Evolutionary conservation across 176 grass and related monocot species (phyloP).

Genomic region (Triticum timopheevii): DNA sequence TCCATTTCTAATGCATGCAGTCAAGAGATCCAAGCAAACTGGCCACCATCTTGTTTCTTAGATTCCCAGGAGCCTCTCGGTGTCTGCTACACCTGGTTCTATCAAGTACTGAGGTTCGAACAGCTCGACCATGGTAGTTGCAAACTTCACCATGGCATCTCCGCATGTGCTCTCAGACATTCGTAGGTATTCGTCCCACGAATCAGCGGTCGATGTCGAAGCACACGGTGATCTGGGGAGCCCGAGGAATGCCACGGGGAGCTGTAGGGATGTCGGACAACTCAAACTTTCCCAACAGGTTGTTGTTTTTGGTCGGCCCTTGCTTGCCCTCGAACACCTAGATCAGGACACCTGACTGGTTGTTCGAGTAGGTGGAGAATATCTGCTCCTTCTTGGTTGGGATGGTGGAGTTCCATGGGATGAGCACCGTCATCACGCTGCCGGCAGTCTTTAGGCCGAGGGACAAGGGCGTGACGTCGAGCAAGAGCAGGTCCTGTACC

Average conservation of each 20-base stretch:
- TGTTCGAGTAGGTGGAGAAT: constrained; percentile 81
- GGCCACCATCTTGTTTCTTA: no score
- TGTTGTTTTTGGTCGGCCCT: constrained; percentile 73
- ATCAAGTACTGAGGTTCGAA: no score
- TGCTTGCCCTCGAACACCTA: constrained; percentile 86
- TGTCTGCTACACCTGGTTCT: no score
- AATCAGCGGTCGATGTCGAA: no score
- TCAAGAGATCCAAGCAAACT: no score
- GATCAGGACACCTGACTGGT: constrained; percentile 68
- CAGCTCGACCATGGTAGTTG: no score
- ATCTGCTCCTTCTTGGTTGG: constrained; percentile 85
- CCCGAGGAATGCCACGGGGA: constrained; percentile 25
- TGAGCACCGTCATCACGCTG: constrained; percentile 73
- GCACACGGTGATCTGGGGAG: no score
- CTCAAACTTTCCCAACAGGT: constrained; percentile 83
- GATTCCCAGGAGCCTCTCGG: no score
- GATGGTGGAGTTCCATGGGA: constrained; percentile 78
- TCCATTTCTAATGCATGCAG: no score
- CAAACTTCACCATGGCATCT: no score
- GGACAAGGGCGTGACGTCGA: constrained; percentile 77
- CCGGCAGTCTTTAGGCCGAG: constrained; percentile 70
- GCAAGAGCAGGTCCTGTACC: constrained; percentile 73
- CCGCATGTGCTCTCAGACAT: no score
- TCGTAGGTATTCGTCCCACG: no score
- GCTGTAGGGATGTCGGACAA: constrained; percentile 65